Base-by-base conservation (phyloP, 176 grass and related monocot species). In the Oryza glumipatula region DNA sequence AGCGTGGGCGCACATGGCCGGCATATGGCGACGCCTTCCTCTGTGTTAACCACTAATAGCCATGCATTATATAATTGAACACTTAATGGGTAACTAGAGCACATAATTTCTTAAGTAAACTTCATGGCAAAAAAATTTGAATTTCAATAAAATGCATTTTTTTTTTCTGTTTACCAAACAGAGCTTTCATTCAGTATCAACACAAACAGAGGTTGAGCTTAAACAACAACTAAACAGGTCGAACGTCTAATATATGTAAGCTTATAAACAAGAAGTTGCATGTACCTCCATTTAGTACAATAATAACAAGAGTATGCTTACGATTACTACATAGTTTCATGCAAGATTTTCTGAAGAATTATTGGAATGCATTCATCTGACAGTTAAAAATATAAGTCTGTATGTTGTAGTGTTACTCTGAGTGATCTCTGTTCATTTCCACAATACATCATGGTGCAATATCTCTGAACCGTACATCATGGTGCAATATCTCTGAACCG, bases 1-100 rank as follows among this genome's bases (percentile, higher is more conserved):
- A 22, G 69, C 77, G 75, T 26, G 64, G 39, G 84, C 21, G 46
- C 68, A 86, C 88, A 90, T 86, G 58, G 45, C 88, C 47, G 84
- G 61, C 68, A 32, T 76, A 54, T 85, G 87, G 39, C 11, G 28
- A 30, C 28, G 44, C 43, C 16, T 79, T 47, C 4, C 17, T 69
- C 30, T 58, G 61, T 72, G 36, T 81, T 16, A 74, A 14, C 7
- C 63, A 45, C 52, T 80, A 23, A 48, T 36, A 22, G 19, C 16
- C 22, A 36, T 17, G 23, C 45, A 11, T 49, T 49, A 49, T 49
- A 49, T 28, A 73, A 30, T 13, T 30, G 72, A 14, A 51, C 24
- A 38, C 48, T 41, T 26, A 46, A n/a, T 46, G 3, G 35, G 19
- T 0, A 38, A n/a, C 3, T 52, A 52, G 13, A 52, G 4, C 0